These are phyloP conservation scores for Lenzites betulinus DNA, from an alignment of 768 basidiomycete genomes.

Conservation along the genomic window DNA sequence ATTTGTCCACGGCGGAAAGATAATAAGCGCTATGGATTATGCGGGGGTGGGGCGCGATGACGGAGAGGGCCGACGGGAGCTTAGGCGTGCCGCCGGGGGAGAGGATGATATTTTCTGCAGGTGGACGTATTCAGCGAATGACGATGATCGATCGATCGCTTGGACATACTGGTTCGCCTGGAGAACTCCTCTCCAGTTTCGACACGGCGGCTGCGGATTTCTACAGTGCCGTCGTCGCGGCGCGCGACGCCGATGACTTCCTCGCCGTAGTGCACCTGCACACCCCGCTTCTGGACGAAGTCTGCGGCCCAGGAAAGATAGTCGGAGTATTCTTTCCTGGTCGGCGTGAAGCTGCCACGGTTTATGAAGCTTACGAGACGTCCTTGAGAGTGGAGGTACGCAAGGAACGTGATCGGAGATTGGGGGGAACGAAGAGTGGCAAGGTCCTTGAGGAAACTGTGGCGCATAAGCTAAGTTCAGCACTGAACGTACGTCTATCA, in stretches of 20 bases:
- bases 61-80: slow-evolving; percentile 41
- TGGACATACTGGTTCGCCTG: slow-evolving; percentile 42
- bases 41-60: slow-evolving; percentile 36
- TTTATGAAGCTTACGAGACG: slow-evolving; percentile 56
- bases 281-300: slow-evolving; percentile 44
- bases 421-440: slow-evolving; percentile 53
- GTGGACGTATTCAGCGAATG: background rate
- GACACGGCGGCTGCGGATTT: slow-evolving; percentile 40
- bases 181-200: slow-evolving; percentile 37
- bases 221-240: slow-evolving; percentile 37
- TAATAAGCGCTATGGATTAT: slow-evolving; percentile 50
- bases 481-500: background rate
- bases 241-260: slow-evolving; percentile 45
- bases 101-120: slow-evolving; percentile 48
- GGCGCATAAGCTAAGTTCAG: background rate
- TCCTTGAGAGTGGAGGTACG: slow-evolving; percentile 51
- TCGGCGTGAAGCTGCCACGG: slow-evolving; percentile 50
- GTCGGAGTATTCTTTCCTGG: slow-evolving; percentile 55
- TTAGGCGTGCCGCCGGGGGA: slow-evolving; percentile 51
- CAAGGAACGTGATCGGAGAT: slow-evolving; percentile 53
- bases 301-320: slow-evolving; percentile 55
- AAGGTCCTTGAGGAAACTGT: slow-evolving; percentile 54
- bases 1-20: slow-evolving; percentile 38
- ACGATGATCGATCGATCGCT: background rate
- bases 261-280: slow-evolving; percentile 47